Evolutionary conservation across 2,329 filamentous ascomycete species (phyloP).

Genomic region (Stagonosporopsis tanaceti): DNA sequence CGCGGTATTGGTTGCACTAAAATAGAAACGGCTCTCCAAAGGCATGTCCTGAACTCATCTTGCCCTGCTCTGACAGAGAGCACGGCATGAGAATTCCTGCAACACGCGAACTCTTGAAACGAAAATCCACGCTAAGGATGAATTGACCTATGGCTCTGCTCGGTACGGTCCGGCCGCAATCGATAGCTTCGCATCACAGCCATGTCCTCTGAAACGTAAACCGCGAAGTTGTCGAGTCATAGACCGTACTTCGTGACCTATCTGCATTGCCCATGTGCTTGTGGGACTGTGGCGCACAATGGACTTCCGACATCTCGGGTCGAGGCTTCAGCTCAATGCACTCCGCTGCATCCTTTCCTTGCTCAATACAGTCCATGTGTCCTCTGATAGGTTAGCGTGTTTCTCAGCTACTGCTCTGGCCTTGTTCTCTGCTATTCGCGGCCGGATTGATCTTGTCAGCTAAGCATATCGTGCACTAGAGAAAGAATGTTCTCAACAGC

Average conservation of each 20-base stretch:
- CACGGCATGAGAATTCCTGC: not conserved
- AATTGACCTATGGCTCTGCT: not conserved
- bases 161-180: not conserved
- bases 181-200: not conserved
- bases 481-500: not conserved
- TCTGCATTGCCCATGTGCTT: not conserved
- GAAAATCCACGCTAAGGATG: not conserved
- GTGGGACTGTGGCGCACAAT: slow-evolving; percentile 7
- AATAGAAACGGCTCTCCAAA: not conserved
- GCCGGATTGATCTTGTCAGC: not conserved
- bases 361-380: not conserved
- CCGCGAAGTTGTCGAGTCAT: not conserved
- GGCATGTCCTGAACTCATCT: not conserved
- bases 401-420: not conserved
- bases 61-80: not conserved
- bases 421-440: not conserved
- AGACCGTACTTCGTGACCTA: not conserved
- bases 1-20: not conserved
- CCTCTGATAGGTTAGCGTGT: not conserved
- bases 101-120: not conserved
- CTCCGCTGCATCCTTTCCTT: not conserved
- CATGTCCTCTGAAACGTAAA: not conserved
- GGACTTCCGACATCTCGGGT: not conserved
- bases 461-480: not conserved
- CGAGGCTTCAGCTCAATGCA: slow-evolving; percentile 3